A percentile compares a stretch with the other conserved stretches of the same genome.
Evolutionary conservation across 2,329 filamentous ascomycete species (phyloP).

Genomic region (Aspergillus sojae): DNA sequence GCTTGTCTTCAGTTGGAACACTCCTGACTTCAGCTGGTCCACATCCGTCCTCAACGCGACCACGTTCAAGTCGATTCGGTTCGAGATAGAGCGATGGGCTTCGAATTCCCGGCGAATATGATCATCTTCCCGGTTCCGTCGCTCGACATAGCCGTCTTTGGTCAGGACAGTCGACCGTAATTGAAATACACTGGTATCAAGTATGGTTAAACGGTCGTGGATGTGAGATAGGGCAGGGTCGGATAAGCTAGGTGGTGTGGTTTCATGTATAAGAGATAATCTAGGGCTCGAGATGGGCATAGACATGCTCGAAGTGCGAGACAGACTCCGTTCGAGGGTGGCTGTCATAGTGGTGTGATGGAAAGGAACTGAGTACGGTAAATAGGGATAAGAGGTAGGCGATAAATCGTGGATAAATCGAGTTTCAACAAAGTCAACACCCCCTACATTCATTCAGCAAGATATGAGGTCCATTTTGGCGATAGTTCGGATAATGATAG

Average conservation of each 20-base stretch:
- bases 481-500: slow-evolving; percentile 7
- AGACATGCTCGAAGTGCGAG: slow-evolving; percentile 42
- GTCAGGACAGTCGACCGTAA: slow-evolving; percentile 42
- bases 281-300: slow-evolving; percentile 40
- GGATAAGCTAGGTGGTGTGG: slow-evolving; percentile 36
- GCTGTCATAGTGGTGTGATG: slow-evolving; percentile 33
- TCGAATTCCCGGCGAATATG: slow-evolving; percentile 44
- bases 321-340: slow-evolving; percentile 40
- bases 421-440: slow-evolving; percentile 7
- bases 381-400: background rate
- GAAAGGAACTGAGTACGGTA: slow-evolving; percentile 5
- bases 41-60: slow-evolving; percentile 39
- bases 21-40: slow-evolving; percentile 38
- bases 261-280: slow-evolving; percentile 37
- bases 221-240: slow-evolving; percentile 40
- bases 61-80: slow-evolving; percentile 40
- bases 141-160: slow-evolving; percentile 42
- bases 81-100: slow-evolving; percentile 35
- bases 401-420: background rate
- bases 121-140: slow-evolving; percentile 43
- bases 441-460: slow-evolving; percentile 4
- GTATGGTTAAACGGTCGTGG: slow-evolving; percentile 42
- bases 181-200: slow-evolving; percentile 42
- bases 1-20: slow-evolving; percentile 38
- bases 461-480: slow-evolving; percentile 19